Percentiles rank a stretch among this genome's conserved stretches.
These are phyloP conservation scores for Paecilomyces sp. DNA, from an alignment of 2,329 filamentous ascomycete genomes.

Conservation along the genomic window DNA sequence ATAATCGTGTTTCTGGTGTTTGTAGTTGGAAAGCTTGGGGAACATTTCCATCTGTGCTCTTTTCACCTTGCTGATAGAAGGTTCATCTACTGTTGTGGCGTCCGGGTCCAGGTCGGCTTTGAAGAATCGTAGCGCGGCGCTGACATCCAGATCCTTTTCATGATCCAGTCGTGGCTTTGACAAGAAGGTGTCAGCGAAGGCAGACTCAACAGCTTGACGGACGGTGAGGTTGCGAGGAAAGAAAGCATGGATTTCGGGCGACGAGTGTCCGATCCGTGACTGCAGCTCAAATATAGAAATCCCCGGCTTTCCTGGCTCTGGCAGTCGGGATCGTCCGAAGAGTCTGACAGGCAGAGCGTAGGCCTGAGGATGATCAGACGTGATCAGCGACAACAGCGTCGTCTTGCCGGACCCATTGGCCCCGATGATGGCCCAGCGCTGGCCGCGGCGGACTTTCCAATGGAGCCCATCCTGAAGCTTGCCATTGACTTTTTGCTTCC, in stretches of 20 bases:
- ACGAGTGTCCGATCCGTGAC: conserved; percentile 81
- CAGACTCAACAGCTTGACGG: conserved; percentile 69
- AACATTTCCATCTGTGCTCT: conserved; percentile 6
- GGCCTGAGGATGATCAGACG: conserved; percentile 90
- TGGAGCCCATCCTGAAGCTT: conserved; percentile 56
- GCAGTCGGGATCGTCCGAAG: conserved; percentile 75
- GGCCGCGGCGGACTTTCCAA: conserved; percentile 76
- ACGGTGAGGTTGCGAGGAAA: conserved; percentile 74
- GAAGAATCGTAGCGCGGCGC: conserved; percentile 70
- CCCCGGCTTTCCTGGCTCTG: conserved; percentile 61
- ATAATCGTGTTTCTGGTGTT: conserved; percentile 1
- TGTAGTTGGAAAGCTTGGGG: conserved; percentile 9
- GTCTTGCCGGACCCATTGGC: conserved; percentile 95
- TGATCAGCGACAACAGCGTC: conserved; percentile 83
- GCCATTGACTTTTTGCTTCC: conserved; percentile 55
- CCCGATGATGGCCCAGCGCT: conserved; percentile 88
- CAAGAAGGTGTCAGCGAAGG: conserved; percentile 84
- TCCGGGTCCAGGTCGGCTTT: conserved; percentile 64
- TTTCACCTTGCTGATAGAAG: neutral
- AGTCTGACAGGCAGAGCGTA: conserved; percentile 83
- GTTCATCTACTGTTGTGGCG: conserved; percentile 9
- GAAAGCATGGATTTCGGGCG: conserved; percentile 87
- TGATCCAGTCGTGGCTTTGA: conserved; percentile 58
- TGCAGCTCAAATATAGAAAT: conserved; percentile 93
- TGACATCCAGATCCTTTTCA: conserved; percentile 53